Evolutionary conservation across 176 grass and related monocot genomes (phyloP).

Genomic region (Thalia dealbata): DNA sequence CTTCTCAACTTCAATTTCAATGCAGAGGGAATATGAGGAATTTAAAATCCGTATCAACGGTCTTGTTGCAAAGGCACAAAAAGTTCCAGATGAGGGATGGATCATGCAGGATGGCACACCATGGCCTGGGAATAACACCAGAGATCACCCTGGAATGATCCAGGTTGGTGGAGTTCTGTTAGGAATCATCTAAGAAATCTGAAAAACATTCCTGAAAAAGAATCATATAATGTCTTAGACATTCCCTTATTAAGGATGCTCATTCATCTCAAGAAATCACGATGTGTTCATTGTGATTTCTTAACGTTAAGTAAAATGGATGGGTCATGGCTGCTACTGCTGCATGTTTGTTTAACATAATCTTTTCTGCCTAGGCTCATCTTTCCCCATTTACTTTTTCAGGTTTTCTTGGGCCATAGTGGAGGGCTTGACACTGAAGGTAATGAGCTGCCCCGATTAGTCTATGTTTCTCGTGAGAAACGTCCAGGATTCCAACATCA

Average conservation of each 20-base stretch:
- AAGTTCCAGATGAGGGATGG: constrained; percentile 97
- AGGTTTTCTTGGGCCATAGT: constrained; percentile 98
- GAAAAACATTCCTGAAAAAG: not conserved
- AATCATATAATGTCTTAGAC: not conserved
- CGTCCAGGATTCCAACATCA: constrained; percentile 94
- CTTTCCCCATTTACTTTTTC: constrained; percentile 12
- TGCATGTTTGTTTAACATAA: not conserved
- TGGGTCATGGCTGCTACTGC: too few species aligned
- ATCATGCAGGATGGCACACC: constrained; percentile 99
- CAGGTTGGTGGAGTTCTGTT: constrained; percentile 37
- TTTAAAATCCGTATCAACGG: constrained; percentile 86
- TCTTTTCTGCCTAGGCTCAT: constrained; percentile 14
- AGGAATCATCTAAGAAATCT: constrained; percentile 1
- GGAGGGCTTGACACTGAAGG: constrained; percentile 85
- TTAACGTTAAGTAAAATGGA: not conserved
- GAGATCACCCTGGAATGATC: constrained; percentile 99
- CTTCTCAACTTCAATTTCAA: constrained; percentile 12
- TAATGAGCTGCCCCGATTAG: constrained; percentile 88
- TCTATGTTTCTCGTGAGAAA: constrained; percentile 99
- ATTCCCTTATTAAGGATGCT: not conserved
- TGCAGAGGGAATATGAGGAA: constrained; percentile 98
- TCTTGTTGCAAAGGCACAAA: constrained; percentile 90
- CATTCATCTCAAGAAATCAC: not conserved
- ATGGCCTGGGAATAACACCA: constrained; percentile 99
- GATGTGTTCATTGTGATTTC: not conserved